These are phyloP conservation scores for Scheffersomyces stambukii DNA, from an alignment of 1,139 yeast species.

Conservation along the genomic window DNA sequence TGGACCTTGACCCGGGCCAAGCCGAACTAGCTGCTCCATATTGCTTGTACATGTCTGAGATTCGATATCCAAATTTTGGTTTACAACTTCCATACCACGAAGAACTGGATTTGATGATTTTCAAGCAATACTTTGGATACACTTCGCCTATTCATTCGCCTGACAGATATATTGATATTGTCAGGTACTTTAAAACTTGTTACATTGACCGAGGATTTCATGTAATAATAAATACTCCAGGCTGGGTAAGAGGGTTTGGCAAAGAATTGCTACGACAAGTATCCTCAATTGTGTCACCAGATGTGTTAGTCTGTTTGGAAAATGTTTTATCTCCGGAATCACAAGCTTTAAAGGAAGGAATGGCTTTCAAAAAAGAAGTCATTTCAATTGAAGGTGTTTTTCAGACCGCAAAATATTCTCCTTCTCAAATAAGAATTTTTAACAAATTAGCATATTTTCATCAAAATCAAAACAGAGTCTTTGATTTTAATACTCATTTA, in stretches of 20 bases:
- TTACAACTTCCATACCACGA: slow-evolving; percentile 13
- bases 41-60: slow-evolving; percentile 46
- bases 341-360: slow-evolving; percentile 19
- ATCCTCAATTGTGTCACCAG: slow-evolving; percentile 46
- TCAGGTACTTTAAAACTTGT: slow-evolving; percentile 29
- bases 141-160: slow-evolving; percentile 73
- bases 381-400: slow-evolving; percentile 23
- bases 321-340: no score
- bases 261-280: slow-evolving; percentile 55
- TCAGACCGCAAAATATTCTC: slow-evolving; percentile 34
- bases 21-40: slow-evolving; percentile 77
- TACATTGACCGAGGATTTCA: slow-evolving; percentile 31
- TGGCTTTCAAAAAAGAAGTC: slow-evolving; percentile 18
- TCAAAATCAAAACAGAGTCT: slow-evolving; percentile 19
- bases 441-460: slow-evolving; percentile 56
- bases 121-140: slow-evolving; percentile 61
- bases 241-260: slow-evolving; percentile 93
- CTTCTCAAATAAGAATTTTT: slow-evolving; percentile 51
- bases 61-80: slow-evolving; percentile 23
- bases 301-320: slow-evolving; percentile 44
- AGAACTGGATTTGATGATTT: slow-evolving; percentile 3
- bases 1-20: slow-evolving; percentile 93
- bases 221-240: slow-evolving; percentile 77
- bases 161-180: slow-evolving; percentile 43
- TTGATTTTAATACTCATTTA: slow-evolving; percentile 48